Evolutionary conservation across 352 stramenopile species (phyloP), one percentile per base, ranked within the genome.

Genomic region (Phytopythium aichiense): DNA sequence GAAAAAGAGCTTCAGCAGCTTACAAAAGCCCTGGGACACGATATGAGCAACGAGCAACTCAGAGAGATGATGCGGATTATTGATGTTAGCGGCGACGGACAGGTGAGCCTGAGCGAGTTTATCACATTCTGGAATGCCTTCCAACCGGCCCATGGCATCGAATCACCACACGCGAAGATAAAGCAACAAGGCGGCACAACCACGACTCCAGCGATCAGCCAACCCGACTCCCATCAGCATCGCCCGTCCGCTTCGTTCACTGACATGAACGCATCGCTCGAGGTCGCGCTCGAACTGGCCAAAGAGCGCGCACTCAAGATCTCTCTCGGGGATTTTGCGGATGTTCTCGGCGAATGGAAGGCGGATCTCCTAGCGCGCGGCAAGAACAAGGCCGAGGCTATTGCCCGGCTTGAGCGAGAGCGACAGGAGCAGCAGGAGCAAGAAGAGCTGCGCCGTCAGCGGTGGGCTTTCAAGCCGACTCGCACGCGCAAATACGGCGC

Each of bases 51-150:
- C 3, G 25, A 18, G 0, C 80, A 90, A 51, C 57, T 88, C 13
- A 61, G 56, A 16, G 69, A 86, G 23, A 88, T 90, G 74, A 71
- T 90, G 63, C 51, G 61, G 22, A 67, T 73, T 15, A 92, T 92
- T 60, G 83, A 90, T 51, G 73, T 68, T 0, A 89, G 79, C 45
- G 81, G 80, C 35, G 81, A 90, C 57, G 65, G 69, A 11, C 69
- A 69, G 1, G 72, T 92, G 38, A 89, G 74, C 42, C 53, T 89
- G 7, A 74, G 80, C 57, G 83, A 92, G 58, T 88, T 92, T 58
- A 54, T 84, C 22, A 74, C 76, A 4, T 90, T 89, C 58, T 92
- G 83, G 83, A 84, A 68, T 40, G 68, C 77, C 18, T 90, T 87
- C 30, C 69, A 88, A 58, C 67, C 51, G 28, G n/a, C 31, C 6